Evolutionary conservation across 805 yeast species (phyloP).

Genomic region (Ogataea pilisensis): DNA sequence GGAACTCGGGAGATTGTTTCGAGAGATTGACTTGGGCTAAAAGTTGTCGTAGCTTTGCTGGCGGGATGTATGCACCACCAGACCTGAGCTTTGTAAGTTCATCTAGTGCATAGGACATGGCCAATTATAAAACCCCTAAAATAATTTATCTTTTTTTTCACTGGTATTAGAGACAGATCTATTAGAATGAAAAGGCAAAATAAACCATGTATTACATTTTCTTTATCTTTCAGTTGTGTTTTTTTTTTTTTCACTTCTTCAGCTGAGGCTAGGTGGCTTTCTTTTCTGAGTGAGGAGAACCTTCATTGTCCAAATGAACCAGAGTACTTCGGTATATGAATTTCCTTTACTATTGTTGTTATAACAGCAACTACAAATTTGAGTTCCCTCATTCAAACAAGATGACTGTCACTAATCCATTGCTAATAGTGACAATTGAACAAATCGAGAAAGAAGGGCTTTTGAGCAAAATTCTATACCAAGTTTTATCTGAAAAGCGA

Average conservation of each 20-base stretch:
- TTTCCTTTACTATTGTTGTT: too few relatives aligned
- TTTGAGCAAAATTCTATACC: constrained; percentile 3
- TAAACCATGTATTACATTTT: too few relatives aligned
- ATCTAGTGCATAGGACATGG: constrained; percentile 26
- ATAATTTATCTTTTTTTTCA: too few relatives aligned
- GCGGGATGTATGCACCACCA: constrained; percentile 52
- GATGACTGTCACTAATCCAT: neutral
- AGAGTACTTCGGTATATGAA: too few relatives aligned
- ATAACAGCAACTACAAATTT: neutral
- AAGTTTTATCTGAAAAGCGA: neutral
- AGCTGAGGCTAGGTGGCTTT: too few relatives aligned
- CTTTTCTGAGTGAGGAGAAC: too few relatives aligned
- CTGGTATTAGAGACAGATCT: too few relatives aligned
- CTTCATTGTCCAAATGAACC: too few relatives aligned
- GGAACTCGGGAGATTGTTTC: constrained; percentile 36
- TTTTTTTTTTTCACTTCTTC: too few relatives aligned
- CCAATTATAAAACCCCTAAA: too few relatives aligned
- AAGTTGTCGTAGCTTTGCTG: constrained; percentile 44
- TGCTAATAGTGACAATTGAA: neutral
- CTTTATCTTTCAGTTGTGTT: too few relatives aligned
- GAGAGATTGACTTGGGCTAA: constrained; percentile 24
- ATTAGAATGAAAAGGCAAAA: too few relatives aligned
- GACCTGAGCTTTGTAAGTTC: constrained; percentile 35
- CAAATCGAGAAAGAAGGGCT: constrained; percentile 2
- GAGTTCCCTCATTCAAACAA: neutral